Percentiles rank a stretch among this genome's conserved stretches.
Evolutionary conservation across 2,329 filamentous ascomycete species (phyloP).

Genomic region (Pezicula radicicola): DNA sequence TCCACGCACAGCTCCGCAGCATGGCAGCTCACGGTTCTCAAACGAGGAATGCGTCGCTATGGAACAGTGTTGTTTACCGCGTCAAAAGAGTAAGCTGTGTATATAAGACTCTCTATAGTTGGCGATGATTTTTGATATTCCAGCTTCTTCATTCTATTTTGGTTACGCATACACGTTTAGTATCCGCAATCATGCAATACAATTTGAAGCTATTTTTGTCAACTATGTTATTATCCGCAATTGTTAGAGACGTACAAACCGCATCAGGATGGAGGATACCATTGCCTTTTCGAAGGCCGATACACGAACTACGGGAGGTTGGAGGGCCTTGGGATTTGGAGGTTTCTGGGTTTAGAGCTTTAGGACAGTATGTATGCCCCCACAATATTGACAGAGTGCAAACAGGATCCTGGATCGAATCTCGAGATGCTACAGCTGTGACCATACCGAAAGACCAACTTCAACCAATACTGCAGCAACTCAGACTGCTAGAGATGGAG

Average conservation of each 20-base stretch:
- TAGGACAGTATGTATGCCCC: constrained; percentile 15
- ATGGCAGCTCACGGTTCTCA: too few species aligned
- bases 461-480: constrained; percentile 1
- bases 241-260: too few species aligned
- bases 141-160: not conserved
- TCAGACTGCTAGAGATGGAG: constrained; percentile 1
- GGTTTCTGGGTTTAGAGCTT: constrained; percentile 2
- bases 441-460: constrained; percentile 5
- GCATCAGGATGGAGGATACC: constrained; percentile 3
- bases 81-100: not conserved
- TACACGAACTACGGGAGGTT: not conserved
- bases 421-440: not conserved
- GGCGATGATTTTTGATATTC: too few species aligned
- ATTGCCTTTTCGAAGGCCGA: not conserved
- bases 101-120: too few species aligned
- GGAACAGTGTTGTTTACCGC: constrained; percentile 3
- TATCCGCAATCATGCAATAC: constrained; percentile 3
- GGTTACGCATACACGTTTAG: not conserved
- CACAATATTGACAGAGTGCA: constrained; percentile 3
- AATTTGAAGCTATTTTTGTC: constrained; percentile 4
- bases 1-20: too few species aligned
- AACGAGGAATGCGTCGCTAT: constrained; percentile 3
- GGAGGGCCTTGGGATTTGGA: not conserved
- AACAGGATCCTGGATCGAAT: constrained; percentile 5
- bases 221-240: not conserved